Percentiles rank a stretch among this genome's conserved stretches.
Evolutionary conservation across 2,329 filamentous ascomycete species (phyloP).

Genomic region (Tolypocladium album): DNA sequence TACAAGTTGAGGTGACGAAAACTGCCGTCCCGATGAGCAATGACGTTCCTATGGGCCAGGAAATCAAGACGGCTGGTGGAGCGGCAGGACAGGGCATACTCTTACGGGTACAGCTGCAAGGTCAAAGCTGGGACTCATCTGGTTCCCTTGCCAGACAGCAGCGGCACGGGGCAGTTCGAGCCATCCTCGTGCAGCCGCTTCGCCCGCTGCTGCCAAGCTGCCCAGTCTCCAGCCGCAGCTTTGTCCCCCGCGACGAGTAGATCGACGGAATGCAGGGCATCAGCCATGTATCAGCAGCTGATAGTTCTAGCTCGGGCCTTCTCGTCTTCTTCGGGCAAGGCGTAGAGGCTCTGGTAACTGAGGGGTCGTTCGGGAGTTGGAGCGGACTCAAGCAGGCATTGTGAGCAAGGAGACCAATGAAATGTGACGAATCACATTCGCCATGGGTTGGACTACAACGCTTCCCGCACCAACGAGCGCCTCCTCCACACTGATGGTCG

Average conservation of each 20-base stretch:
- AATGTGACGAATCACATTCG: neutral
- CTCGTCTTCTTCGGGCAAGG: neutral
- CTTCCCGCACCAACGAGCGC: neutral
- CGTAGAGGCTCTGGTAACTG: neutral
- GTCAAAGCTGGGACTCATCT: neutral
- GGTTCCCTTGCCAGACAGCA: neutral
- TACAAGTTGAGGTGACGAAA: neutral
- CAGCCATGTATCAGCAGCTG: neutral
- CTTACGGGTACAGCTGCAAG: neutral
- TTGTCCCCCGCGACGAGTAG: neutral
- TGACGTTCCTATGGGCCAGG: neutral
- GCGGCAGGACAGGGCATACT: neutral
- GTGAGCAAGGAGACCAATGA: neutral
- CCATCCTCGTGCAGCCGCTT: neutral
- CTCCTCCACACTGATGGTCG: neutral
- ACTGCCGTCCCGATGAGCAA: neutral
- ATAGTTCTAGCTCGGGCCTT: neutral
- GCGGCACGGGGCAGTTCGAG: neutral
- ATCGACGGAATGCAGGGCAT: neutral
- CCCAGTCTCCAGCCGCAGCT: neutral
- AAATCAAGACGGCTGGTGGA: neutral
- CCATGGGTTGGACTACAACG: neutral
- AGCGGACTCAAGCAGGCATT: neutral
- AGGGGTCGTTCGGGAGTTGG: neutral
- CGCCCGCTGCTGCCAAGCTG: neutral